phyloP scores from a whole-genome alignment of 2,329 filamentous ascomycete species.

The Colletotrichum simmondsii region DNA sequence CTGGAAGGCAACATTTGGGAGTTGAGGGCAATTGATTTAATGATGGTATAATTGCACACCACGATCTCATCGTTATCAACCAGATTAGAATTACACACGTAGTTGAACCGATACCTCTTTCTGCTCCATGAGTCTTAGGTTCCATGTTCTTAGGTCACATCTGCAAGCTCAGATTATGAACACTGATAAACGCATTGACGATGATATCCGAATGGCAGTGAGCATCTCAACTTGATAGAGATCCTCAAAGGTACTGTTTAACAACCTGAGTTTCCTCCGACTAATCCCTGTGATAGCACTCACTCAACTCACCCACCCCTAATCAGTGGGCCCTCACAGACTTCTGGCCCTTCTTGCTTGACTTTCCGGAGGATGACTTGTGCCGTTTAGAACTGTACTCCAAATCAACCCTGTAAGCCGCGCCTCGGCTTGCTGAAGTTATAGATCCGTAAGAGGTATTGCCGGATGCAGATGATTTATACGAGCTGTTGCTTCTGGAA shows the following conservation, averaged over 20 bases:
- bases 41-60: no score
- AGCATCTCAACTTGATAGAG: not conserved
- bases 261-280: not conserved
- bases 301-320: not conserved
- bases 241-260: not conserved
- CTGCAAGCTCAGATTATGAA: no score
- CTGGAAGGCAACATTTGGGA: no score
- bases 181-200: not conserved
- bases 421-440: constrained; percentile 33
- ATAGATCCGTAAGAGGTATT: constrained; percentile 15
- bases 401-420: constrained; percentile 41
- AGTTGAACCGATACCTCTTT: no score
- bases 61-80: no score
- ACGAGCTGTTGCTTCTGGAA: constrained; percentile 13
- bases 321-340: constrained; percentile 10
- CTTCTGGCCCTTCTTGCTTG: constrained; percentile 5
- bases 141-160: no score
- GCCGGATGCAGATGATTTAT: constrained; percentile 13
- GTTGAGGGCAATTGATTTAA: no score
- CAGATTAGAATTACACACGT: no score
- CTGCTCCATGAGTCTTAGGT: no score
- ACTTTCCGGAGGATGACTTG: constrained; percentile 22
- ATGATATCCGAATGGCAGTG: not conserved
- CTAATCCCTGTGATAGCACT: not conserved
- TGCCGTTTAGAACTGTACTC: constrained; percentile 41